Base-by-base conservation (phyloP, 2,329 filamentous ascomycete species). In the Alternaria brassicicola region DNA sequence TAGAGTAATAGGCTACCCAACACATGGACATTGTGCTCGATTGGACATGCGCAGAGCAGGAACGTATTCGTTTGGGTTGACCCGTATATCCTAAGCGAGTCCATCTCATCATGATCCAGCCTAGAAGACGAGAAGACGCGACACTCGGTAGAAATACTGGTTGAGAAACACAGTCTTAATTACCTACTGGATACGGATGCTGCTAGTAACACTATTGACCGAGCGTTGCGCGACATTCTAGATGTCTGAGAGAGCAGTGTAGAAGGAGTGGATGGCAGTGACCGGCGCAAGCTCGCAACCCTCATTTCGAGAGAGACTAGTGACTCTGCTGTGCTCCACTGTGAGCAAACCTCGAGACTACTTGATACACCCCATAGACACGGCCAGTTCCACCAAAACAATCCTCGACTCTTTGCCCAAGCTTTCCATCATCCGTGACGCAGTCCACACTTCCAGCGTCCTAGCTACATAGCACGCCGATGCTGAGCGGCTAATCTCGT, bases 371-470 rank as follows among this genome's bases (percentile, higher is more conserved):
- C 71, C 73, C 4, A 67, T 75, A 28, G 39, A 26, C 5, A 38
- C 28, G 10, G 50, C 51, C 23, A 45, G 60, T 6, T 15, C 17
- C 26, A 52, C 70, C 9, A 65, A 64, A 30, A 42, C 49, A 3
- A 67, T 72, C 8, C 54, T 75, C 2, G 68, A 76, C 54, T 30
- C 52, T n/a, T 63, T 75, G 1, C 74, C 74, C 1, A n/a, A 53
- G 1, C 62, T 75, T 17, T 48, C 45, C 1, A 33, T 62, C 19
- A 62, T 76, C n/a, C 59, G 66, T 9, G 55, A 62, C 28, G 54
- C 59, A 2, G 50, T 57, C 3, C 48, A 69, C 19, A 58, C 71
- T 30, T 67, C 69, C 26, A 21, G 36, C 0, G 57, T 63, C 1
- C 62, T 73, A 5, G 30, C 13, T 3, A 39, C 28, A 6, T 65